A percentile compares a stretch with the other conserved stretches of the same genome.
phyloP scores from a whole-genome alignment of 2,329 filamentous ascomycete species.

The Emergomyces africanus region DNA sequence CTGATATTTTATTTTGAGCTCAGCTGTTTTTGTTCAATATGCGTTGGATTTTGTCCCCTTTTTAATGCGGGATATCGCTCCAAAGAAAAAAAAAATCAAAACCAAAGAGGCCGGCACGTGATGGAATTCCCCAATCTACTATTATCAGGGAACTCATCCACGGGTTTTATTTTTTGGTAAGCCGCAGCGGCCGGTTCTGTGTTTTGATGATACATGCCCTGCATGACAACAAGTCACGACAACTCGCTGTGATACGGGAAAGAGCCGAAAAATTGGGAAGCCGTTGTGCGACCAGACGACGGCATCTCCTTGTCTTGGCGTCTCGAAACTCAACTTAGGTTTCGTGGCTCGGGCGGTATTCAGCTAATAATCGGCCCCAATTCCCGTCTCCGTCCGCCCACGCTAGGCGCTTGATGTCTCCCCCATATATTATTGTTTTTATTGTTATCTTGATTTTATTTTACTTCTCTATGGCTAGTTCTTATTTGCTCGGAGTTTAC shows the following conservation, averaged over 20 bases:
- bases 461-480: not conserved
- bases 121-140: not conserved
- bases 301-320: not conserved
- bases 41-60: not conserved
- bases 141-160: not conserved
- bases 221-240: conserved; percentile 1
- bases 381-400: not conserved
- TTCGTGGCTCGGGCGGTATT: no score
- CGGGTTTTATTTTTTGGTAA: not conserved
- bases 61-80: not conserved
- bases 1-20: not conserved
- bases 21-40: not conserved
- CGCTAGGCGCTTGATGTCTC: not conserved
- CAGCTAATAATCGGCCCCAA: not conserved
- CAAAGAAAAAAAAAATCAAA: not conserved
- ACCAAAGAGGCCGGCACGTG: not conserved
- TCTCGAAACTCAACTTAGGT: not conserved
- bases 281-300: not conserved
- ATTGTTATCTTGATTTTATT: not conserved
- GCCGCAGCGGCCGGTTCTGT: not conserved
- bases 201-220: not conserved
- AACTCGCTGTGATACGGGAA: not conserved
- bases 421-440: not conserved
- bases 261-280: not conserved
- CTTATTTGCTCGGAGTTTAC: not conserved